Base-by-base conservation (phyloP, 2,329 filamentous ascomycete genomes). In the Nigrograna mackinnonii region DNA sequence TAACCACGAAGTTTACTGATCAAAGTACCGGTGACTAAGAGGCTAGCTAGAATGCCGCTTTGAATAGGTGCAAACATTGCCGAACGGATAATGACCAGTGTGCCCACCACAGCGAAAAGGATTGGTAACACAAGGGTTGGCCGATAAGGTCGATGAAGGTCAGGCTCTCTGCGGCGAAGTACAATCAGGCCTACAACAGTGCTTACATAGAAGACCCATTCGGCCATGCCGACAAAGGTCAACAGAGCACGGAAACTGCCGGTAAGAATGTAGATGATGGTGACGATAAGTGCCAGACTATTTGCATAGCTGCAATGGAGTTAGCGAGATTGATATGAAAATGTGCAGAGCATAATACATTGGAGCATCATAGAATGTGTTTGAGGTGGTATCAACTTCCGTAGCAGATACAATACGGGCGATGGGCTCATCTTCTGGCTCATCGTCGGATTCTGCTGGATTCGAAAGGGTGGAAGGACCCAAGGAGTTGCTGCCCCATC, bases 141-240 rank as follows among this genome's bases (percentile, higher is more conserved):
- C 57, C 77, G 78, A 53, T 84, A 85, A 0, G 82, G 82, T 9
- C 82, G 64, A 0, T 68, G 52, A 3, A 85, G 67, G 0, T 66
- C 59, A 0, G 82, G 82, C 56, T 85, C 80, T 1, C 78, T 73
- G 41, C 74, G 74, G 11, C 82, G 75, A 32, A 85, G 62, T 13
- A 84, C 65, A 7, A 84, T 68, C 2, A 80, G 76, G 0, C 82
- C 82, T 0, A 84, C 53, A 0, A 84, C 81, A 0, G 82, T 81
- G 21, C 84, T 70, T 54, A 85, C 82, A 66, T 85, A 85, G 62
- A 85, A 85, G 0, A 82, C 77, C 57, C 81, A 85, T 45, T 57
- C 58, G 6, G 63, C 63, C 62, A 68, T 66, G 13, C 63, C 62
- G 19, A 64, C 61, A 36, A 68, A 83, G 0, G 80, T 84, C 9